Evolutionary conservation across 1,139 yeast genomes (phyloP).

Genomic region (Hansenula lynferdii): DNA sequence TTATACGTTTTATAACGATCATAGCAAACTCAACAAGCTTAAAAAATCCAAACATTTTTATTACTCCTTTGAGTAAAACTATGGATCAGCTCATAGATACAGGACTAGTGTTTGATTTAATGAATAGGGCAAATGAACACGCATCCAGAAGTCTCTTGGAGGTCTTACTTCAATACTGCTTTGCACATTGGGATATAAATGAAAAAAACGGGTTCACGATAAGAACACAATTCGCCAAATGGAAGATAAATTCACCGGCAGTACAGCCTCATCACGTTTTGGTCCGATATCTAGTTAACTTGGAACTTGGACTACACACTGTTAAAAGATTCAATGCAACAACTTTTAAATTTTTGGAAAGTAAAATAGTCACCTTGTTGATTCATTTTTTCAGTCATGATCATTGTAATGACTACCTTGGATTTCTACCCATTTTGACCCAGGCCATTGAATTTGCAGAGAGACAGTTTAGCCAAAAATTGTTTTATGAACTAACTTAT

Average conservation of each 20-base stretch:
- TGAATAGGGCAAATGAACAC: conserved; percentile 20
- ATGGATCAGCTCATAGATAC: conserved; percentile 33
- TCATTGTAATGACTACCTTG: conserved; percentile 30
- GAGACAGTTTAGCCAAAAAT: conserved; percentile 15
- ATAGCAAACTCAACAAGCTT: conserved; percentile 18
- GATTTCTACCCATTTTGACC: conserved; percentile 32
- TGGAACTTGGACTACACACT: conserved; percentile 29
- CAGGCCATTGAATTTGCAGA: conserved; percentile 31
- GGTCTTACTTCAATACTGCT: conserved; percentile 33
- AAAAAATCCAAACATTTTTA: conserved; percentile 31
- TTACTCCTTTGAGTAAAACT: conserved; percentile 28
- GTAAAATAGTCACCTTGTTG: conserved; percentile 27
- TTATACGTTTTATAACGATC: conserved; percentile 19
- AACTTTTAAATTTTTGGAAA: conserved; percentile 19
- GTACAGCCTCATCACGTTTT: conserved; percentile 29
- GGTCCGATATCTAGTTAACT: conserved; percentile 31
- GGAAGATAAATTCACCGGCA: conserved; percentile 26
- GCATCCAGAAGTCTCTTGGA: conserved; percentile 25
- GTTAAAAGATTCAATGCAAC: conserved; percentile 17
- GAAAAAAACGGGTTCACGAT: conserved; percentile 4
- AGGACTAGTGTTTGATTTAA: conserved; percentile 29
- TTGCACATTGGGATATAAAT: conserved; percentile 31
- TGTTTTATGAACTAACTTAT: conserved; percentile 29
- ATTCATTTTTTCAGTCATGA: conserved; percentile 23
- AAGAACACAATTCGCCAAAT: conserved; percentile 17